Evolutionary conservation across 108 stramenopile species (phyloP), one percentile per base, ranked within the genome.

Genomic region (Discostella stelligeroides): DNA sequence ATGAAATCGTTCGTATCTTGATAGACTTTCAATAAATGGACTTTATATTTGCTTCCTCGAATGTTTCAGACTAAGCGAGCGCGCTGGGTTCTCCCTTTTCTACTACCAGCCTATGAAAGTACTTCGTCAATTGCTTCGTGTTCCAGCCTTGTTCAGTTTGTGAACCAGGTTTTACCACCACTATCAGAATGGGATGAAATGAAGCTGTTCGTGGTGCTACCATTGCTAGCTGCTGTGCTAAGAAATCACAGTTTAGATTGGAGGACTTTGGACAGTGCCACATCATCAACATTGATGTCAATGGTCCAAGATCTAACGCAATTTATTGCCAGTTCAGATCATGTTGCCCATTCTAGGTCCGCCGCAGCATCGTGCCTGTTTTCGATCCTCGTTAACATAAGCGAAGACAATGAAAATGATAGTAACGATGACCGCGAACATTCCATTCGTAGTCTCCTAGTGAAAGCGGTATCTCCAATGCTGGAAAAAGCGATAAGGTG

Each of bases 161-260:
- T 82, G 0, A 59, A 63, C 37, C 65, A 86, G 43, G 60, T 79
- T 13, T 51, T 92, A 25, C 91, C 91, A n/a, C 91, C 91, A 0
- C 61, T 92, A 29, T 87, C 85, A 11, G 47, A 70, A 47, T 66
- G 39, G 20, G 91, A 92, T 53, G 63, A 76, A 49, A 62, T 73
- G 30, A 64, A 76, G 25, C 63, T 92, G 4, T 78, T 66, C 39
- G 75, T 87, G 11, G 28, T 62, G 38, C 66, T 89, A 7, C 88
- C 91, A n/a, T 53, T 92, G 21, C 55, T 90, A n/a, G 79, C 81
- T 59, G 76, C 75, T 23, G 73, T 83, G 20, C 74, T 92, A 15
- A 40, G 55, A 18, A 48, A 49, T 60, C 24, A 34, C 17, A 60
- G 43, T 37, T 3, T 64, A 47, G 42, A 70, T 15, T 47, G 73